A percentile compares a stretch with the other conserved stretches of the same genome.
phyloP scores from a whole-genome alignment of 1,284 basidiomycete genomes.

The Wallemia mellicola region DNA sequence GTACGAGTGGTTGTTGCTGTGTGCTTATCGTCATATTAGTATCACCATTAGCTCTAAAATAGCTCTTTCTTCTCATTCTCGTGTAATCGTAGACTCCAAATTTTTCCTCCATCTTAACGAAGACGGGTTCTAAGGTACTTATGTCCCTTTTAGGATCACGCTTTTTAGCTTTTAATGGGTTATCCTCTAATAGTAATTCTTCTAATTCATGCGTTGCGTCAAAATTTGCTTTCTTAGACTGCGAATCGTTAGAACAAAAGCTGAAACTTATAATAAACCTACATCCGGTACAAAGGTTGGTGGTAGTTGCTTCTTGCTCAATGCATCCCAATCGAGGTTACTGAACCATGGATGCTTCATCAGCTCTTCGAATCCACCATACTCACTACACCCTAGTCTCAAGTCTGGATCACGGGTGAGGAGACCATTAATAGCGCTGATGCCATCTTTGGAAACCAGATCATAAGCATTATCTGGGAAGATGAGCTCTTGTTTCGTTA shows the following conservation, averaged over 20 bases:
- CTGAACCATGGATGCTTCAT: conserved; percentile 63
- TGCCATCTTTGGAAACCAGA: conserved; percentile 62
- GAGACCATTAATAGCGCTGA: conserved; percentile 40
- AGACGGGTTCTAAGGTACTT: conserved; percentile 54
- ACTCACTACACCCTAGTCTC: conserved; percentile 28
- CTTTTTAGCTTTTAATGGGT: conserved; percentile 78
- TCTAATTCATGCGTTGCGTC: conserved; percentile 97
- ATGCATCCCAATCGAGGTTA: conserved; percentile 51
- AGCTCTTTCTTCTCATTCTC: conserved; percentile 5
- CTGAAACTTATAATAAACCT: conserved; percentile 7
- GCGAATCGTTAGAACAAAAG: conserved; percentile 2
- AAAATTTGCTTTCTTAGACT: conserved; percentile 94
- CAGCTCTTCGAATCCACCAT: conserved; percentile 56
- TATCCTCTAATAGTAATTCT: conserved; percentile 80
- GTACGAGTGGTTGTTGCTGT: not conserved
- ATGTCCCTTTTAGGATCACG: conserved; percentile 68
- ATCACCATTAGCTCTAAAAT: conserved; percentile 3
- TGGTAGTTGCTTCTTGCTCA: conserved; percentile 45
- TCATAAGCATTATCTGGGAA: conserved; percentile 89
- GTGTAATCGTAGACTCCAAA: conserved; percentile 14
- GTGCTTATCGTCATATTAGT: not conserved
- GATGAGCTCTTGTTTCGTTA: conserved; percentile 73
- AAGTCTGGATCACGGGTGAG: conserved; percentile 59
- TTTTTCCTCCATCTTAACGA: conserved; percentile 96
- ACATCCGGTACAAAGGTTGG: conserved; percentile 73